Base-by-base conservation (phyloP, 495 filamentous ascomycete genomes). In the Amorphotheca resinae region DNA sequence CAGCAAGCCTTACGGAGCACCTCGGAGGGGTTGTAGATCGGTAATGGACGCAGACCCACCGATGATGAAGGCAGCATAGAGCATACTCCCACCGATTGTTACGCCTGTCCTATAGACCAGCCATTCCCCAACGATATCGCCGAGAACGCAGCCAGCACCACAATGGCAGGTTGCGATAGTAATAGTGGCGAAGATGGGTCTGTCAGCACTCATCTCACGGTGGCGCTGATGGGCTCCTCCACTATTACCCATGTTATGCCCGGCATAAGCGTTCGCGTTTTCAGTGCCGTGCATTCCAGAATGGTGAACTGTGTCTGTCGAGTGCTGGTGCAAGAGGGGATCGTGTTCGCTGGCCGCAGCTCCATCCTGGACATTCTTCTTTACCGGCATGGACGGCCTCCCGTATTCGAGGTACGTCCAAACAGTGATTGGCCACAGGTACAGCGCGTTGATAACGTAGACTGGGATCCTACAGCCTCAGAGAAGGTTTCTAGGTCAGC, bases 51-150 rank as follows among this genome's bases (percentile, higher is more conserved):
- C 0, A 39, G 41, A 18, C 22, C 39, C 7, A 34, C 12, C 56
- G 50, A 40, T 40, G 3, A 40, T 7, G 9, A 23, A 40, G 3
- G 14, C 20, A 14, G 37, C 20, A 1, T 22, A 59, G 28, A 61
- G 35, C 20, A 17, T 33, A 7, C 38, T 21, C 0, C 49, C 46
- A 26, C 33, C 32, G 43, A 61, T 54, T 14, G 23, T 38, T 3
- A 39, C 56, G 12, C 38, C 35, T 11, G 56, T 53, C 26, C 56
- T 54, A 53, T 57, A 59, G 22, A 61, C 58, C 22, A 61, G 40
- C 58, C 58, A 61, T 44, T 61, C 56, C 44, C 58, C 58, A 35
- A 61, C 47, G 14, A 61, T 18, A 48, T 58, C 57, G 31, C 55
- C 57, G 11, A 59, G 45, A 9, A 59, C 41, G 49, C 55, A 59